Base-by-base conservation (phyloP, 2,329 filamentous ascomycete species). In the Eurotiales sp. region DNA sequence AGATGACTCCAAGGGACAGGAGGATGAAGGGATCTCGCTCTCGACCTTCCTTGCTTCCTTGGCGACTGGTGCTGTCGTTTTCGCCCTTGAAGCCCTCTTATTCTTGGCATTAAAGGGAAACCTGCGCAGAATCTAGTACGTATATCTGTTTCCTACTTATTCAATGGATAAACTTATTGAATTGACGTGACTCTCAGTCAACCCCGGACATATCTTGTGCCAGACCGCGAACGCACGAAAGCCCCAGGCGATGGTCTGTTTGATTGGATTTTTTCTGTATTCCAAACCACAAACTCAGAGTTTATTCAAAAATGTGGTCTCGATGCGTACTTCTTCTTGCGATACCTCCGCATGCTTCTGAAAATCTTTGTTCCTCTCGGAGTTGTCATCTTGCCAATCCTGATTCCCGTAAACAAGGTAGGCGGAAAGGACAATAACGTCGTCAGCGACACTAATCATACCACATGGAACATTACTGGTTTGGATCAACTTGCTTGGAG, bases 281-380 rank as follows among this genome's bases (percentile, higher is more conserved):
- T 77, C 77, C 88, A 73, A 68, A 84, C 74, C 73, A 88, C 73
- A 68, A 83, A 76, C 80, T 88, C 88, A 11, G 89, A 95, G 60
- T 83, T 99, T 59, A 95, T 99, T 61, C 86, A 92, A 48, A 95
- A 96, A 70, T 96, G 92, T 60, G 93, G 93, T 15, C 81, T 99
- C 8, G 93, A 99, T 66, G 90, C 92, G 63, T 99, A 96, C 72
- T 96, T 97, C 75, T 99, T 99, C 69, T 78, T 99, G 1, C 87
- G 95, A 56, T 99, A 96, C 64, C 80, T 91, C 22, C 84, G 86
- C 55, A 87, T 88, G 63, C 82, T 97, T 4, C 80, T 97, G 39
- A 85, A 96, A 65, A 95, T 99, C 56, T 97, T 99, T 66, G 73
- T 95, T 34, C 90, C 93, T 1, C 83, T 96, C 51, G 84, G 87